These are phyloP conservation scores for Heliamphora pulchella DNA, from an alignment of 179 eudicot genomes.

Conservation along the genomic window DNA sequence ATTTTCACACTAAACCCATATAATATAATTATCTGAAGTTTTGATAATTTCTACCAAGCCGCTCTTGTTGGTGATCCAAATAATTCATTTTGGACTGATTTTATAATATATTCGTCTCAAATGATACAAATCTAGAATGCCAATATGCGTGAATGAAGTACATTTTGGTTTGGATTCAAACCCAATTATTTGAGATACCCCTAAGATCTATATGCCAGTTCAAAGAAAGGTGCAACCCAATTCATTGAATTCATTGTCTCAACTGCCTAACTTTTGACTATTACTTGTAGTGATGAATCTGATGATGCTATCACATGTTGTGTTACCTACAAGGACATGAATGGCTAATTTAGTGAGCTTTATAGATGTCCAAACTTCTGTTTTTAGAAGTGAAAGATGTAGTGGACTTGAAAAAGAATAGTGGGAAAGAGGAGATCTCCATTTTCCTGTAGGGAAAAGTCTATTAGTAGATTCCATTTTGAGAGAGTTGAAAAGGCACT, in stretches of 20 bases:
- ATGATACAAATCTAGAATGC: neutral
- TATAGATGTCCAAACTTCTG: neutral
- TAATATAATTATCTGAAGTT: neutral
- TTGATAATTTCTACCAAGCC: neutral
- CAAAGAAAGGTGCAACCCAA: neutral
- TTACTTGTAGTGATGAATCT: neutral
- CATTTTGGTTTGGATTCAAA: neutral
- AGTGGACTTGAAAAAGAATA: neutral
- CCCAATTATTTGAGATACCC: neutral
- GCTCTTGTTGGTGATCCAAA: neutral
- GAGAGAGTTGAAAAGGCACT: too few species aligned
- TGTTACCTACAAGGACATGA: neutral
- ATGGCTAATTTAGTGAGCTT: neutral
- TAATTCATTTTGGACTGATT: neutral
- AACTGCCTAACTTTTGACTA: neutral
- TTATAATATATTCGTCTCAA: neutral
- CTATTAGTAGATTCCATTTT: too few species aligned
- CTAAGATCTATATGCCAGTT: neutral
- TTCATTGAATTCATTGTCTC: neutral
- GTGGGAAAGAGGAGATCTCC: neutral
- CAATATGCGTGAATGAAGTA: neutral
- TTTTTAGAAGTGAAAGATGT: neutral
- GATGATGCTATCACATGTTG: neutral
- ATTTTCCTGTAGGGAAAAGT: neutral
- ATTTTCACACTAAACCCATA: neutral